These are phyloP conservation scores for Pseudopyrenochaeta lycopersici DNA, from an alignment of 2,329 filamentous ascomycete genomes.

Conservation along the genomic window DNA sequence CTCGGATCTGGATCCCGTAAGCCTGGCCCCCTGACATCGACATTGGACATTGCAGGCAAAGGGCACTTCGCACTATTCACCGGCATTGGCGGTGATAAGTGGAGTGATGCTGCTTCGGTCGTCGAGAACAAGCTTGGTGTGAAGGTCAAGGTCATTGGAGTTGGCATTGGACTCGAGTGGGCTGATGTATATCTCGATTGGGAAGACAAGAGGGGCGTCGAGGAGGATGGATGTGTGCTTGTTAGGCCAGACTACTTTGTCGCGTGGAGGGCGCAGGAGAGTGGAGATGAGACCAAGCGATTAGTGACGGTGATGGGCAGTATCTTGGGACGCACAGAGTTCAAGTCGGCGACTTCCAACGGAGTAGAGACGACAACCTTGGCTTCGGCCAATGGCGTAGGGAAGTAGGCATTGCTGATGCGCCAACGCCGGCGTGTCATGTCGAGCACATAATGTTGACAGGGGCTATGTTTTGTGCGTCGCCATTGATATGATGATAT, in stretches of 20 bases:
- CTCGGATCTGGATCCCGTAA: constrained; percentile 56
- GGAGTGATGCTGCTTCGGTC: constrained; percentile 60
- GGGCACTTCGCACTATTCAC: constrained; percentile 49
- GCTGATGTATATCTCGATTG: constrained; percentile 71
- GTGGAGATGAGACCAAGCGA: constrained; percentile 27
- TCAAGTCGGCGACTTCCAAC: constrained; percentile 33
- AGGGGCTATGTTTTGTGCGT: background rate
- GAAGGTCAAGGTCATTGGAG: constrained; percentile 59
- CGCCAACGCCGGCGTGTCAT: background rate
- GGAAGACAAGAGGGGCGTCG: constrained; percentile 62
- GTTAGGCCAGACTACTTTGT: constrained; percentile 68
- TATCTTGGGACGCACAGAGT: constrained; percentile 10
- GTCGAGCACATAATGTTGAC: background rate
- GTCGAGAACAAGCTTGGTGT: constrained; percentile 55
- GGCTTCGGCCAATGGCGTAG: background rate
- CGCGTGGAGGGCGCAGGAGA: constrained; percentile 57
- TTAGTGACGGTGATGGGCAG: constrained; percentile 31
- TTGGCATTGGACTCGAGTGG: constrained; percentile 68
- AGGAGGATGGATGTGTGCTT: constrained; percentile 67
- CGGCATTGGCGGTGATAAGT: constrained; percentile 64
- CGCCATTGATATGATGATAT: no score
- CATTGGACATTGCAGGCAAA: constrained; percentile 68
- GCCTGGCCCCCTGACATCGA: constrained; percentile 61
- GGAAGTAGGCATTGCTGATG: background rate
- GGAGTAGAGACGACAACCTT: constrained; percentile 29